These are phyloP conservation scores for Zalaria sp. DNA, from an alignment of 2,329 filamentous ascomycete genomes.

Conservation along the genomic window DNA sequence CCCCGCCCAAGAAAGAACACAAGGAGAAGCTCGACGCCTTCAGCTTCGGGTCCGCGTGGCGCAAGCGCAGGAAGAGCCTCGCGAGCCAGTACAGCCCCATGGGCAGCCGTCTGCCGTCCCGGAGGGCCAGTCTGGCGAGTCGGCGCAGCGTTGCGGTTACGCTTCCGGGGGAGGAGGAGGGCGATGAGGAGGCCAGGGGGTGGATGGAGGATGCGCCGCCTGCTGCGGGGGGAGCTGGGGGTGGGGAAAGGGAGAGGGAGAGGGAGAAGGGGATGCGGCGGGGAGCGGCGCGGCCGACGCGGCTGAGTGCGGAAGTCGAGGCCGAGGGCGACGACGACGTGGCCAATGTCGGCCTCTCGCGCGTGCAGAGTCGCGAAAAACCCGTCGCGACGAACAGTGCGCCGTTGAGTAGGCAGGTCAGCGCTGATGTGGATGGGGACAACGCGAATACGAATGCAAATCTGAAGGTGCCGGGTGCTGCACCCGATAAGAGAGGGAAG, in stretches of 20 bases:
- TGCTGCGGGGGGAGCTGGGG: constrained; percentile 8
- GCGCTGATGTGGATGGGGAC: too few relatives aligned
- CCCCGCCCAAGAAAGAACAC: constrained; percentile 34
- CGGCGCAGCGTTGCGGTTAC: constrained; percentile 14
- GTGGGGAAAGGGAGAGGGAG: constrained; percentile 4
- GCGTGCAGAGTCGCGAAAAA: constrained; percentile 16
- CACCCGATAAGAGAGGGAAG: too few relatives aligned
- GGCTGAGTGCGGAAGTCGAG: constrained; percentile 21
- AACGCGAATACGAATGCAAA: too few relatives aligned
- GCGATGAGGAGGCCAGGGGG: constrained; percentile 13
- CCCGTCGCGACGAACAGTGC: too few relatives aligned
- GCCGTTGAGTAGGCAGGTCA: too few relatives aligned
- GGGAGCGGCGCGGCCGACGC: constrained; percentile 12
- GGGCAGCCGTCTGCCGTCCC: constrained; percentile 31
- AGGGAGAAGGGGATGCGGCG: constrained; percentile 7
- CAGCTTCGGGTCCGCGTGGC: constrained; percentile 32
- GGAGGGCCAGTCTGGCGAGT: constrained; percentile 11
- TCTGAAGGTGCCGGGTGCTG: too few relatives aligned
- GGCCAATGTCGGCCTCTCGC: constrained; percentile 25
- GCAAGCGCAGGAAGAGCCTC: constrained; percentile 22
- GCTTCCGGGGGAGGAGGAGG: constrained; percentile 5
- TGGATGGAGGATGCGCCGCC: too few relatives aligned
- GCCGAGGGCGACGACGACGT: constrained; percentile 32
- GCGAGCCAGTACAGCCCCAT: constrained; percentile 33
- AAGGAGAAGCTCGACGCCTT: constrained; percentile 35